Base-by-base conservation (phyloP, 2,329 filamentous ascomycete genomes). In the Penicillium decumbens region DNA sequence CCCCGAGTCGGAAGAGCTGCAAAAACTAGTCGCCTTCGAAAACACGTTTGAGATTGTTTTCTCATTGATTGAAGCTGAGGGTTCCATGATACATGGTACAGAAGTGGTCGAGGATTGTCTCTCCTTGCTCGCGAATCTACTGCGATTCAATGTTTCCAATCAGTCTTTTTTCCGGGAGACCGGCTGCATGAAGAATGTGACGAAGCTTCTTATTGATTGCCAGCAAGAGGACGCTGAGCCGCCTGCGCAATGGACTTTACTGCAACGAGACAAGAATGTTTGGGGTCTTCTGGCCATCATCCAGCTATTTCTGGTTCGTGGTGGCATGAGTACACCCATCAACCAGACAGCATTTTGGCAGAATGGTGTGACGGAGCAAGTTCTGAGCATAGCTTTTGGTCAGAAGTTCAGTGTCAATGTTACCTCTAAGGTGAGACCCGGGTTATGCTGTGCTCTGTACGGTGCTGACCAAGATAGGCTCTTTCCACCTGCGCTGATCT, bases 21-120 rank as follows among this genome's bases (percentile, higher is more conserved):
- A 97, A 66, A 97, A 97, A 69, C 79, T 97, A 1, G 91, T 97
- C 23, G 93, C 90, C 0, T 97, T 96, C 59, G 90, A 96, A 63
- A 92, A 89, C 76, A 89, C 91, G 0, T 97, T 96, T 62, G 89
- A 93, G 53, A 84, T 86, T 38, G 76, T 95, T 24, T 96, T 97
- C 66, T 78, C 78, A 39, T 84, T 97, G 45, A 88, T 98, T 45
- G 80, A 85, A 57, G 76, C 79, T 0, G 93, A 98, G 62, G 93
- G 93, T 0, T 87, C 85, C 2, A 74, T 98, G 39, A 79, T 79
- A 4, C 85, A 95, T 60, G 93, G 93, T 13, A 89, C 88, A 37
- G 86, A 92, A 53, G 81, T 88, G 10, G 88, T 96, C 3, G 92
- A 97, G 69, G 93, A 98, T 69, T 96, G 91, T 60, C 76, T 98